These are phyloP conservation scores for Kwoniella dendrophila DNA, from an alignment of 768 basidiomycete species.

Conservation along the genomic window DNA sequence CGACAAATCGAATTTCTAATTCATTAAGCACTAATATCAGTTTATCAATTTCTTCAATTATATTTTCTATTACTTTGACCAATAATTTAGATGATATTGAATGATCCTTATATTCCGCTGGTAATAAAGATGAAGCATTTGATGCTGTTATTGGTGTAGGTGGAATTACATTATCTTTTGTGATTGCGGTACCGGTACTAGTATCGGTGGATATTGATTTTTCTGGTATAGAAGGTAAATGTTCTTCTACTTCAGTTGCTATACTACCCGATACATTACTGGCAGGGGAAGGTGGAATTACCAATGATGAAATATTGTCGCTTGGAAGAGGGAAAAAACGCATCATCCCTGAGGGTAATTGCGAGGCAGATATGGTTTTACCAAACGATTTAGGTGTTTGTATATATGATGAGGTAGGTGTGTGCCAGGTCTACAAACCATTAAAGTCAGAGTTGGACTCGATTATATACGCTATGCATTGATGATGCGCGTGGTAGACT, in stretches of 20 bases:
- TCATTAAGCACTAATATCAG: slow-evolving; percentile 62
- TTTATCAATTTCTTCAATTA: slow-evolving; percentile 60
- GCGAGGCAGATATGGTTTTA: slow-evolving; percentile 67
- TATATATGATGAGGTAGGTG: slow-evolving; percentile 62
- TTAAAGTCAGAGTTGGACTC: background rate
- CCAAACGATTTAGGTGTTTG: slow-evolving; percentile 71
- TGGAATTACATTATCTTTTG: slow-evolving; percentile 2
- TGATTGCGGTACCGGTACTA: background rate
- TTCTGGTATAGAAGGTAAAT: background rate
- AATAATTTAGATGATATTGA: slow-evolving; percentile 56
- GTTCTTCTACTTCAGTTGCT: slow-evolving; percentile 9
- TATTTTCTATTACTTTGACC: slow-evolving; percentile 63
- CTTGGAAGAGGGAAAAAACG: slow-evolving; percentile 69
- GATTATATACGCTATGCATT: background rate
- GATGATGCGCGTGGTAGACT: slow-evolving; percentile 33
- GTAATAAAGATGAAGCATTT: background rate
- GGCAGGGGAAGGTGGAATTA: slow-evolving; percentile 19
- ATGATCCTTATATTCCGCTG: slow-evolving; percentile 16
- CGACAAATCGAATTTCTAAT: slow-evolving; percentile 77
- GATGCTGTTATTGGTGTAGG: slow-evolving; percentile 19
- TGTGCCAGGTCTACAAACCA: slow-evolving; percentile 69
- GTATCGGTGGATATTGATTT: background rate
- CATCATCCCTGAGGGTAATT: slow-evolving; percentile 75
- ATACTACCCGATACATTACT: slow-evolving; percentile 10
- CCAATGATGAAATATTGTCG: slow-evolving; percentile 29